phyloP scores from a whole-genome alignment of 2,329 filamentous ascomycete species.

The Fusarium luffae region DNA sequence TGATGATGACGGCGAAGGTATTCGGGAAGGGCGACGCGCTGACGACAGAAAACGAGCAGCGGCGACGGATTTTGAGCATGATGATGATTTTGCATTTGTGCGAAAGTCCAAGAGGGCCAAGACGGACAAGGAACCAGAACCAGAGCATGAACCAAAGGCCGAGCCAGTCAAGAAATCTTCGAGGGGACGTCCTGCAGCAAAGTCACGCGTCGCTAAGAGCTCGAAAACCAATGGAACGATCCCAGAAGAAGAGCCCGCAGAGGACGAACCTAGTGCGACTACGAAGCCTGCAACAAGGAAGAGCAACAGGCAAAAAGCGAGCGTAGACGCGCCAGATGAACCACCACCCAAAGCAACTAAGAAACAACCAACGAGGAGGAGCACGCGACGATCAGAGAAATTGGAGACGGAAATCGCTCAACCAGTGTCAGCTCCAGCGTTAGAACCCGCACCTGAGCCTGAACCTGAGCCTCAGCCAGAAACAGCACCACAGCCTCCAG shows the following conservation, averaged over 20 bases:
- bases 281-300: constrained; percentile 44
- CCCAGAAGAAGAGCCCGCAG: constrained; percentile 36
- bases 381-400: constrained; percentile 58
- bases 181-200: constrained; percentile 48
- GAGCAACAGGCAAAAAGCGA: constrained; percentile 55
- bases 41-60: constrained; percentile 45
- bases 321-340: constrained; percentile 52
- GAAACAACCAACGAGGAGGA: constrained; percentile 55
- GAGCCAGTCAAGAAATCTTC: constrained; percentile 57
- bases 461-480: not conserved
- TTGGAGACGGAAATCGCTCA: constrained; percentile 42
- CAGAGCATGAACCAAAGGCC: constrained; percentile 50
- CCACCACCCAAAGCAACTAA: constrained; percentile 54
- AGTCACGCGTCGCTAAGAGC: constrained; percentile 50
- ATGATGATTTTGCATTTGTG: constrained; percentile 81
- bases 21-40: constrained; percentile 26
- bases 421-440: not conserved
- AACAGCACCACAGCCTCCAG: not conserved
- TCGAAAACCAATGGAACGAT: constrained; percentile 43
- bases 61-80: constrained; percentile 70
- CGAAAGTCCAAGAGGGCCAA: constrained; percentile 74
- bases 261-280: constrained; percentile 29
- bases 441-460: not conserved
- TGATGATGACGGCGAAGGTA: constrained; percentile 12
- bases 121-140: constrained; percentile 59